phyloP scores from a whole-genome alignment of 805 yeast genomes.

The Scheffersomyces lignosus region DNA sequence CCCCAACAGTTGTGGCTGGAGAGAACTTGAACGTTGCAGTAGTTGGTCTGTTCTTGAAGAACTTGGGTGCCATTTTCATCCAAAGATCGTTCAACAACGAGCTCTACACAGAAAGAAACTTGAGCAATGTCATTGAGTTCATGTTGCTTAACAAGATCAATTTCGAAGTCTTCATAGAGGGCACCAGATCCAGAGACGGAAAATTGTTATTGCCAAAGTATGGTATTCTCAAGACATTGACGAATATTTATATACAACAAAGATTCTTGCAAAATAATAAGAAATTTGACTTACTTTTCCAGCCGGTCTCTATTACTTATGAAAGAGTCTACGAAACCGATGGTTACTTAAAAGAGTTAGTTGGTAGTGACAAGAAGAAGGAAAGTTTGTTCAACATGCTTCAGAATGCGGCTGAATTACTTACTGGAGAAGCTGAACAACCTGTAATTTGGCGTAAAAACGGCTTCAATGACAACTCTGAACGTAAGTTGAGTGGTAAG shows the following conservation, averaged over 20 bases:
- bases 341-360: conserved; percentile 54
- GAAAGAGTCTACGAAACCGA: conserved; percentile 59
- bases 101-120: conserved; percentile 47
- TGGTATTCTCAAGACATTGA: conserved; percentile 56
- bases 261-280: conserved; percentile 12
- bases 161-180: conserved; percentile 63
- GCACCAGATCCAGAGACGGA: conserved; percentile 68
- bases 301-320: conserved; percentile 59
- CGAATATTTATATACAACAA: conserved; percentile 47
- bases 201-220: conserved; percentile 61
- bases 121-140: conserved; percentile 48
- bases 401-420: conserved; percentile 28
- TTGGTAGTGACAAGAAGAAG: conserved; percentile 56
- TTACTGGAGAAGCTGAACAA: conserved; percentile 12
- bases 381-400: conserved; percentile 46
- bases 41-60: conserved; percentile 50
- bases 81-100: conserved; percentile 48
- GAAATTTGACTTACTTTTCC: conserved; percentile 37
- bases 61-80: conserved; percentile 58
- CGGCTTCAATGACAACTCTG: conserved; percentile 31
- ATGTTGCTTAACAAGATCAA: conserved; percentile 47
- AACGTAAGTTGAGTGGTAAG: conserved; percentile 32
- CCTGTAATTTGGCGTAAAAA: conserved; percentile 12
- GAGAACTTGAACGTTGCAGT: conserved; percentile 62
- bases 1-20: conserved; percentile 65